These are phyloP conservation scores for Setaria viridis DNA, from an alignment of 202 grass and related monocot species.

Conservation along the genomic window DNA sequence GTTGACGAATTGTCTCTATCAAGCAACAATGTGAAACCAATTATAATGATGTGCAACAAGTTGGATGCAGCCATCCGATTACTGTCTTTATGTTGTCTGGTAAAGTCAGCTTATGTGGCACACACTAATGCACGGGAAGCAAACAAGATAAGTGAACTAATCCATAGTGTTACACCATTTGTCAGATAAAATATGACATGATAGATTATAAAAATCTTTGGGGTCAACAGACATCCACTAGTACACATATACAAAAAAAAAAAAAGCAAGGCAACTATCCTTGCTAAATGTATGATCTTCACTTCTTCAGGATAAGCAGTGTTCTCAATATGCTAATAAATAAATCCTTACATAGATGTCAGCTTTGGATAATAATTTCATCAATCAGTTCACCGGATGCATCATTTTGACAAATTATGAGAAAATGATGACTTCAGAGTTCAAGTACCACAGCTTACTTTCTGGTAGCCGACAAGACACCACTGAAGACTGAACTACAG, in stretches of 20 bases:
- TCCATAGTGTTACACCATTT: conserved; percentile 35
- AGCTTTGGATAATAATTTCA: conserved; percentile 30
- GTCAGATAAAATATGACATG: conserved; percentile 19
- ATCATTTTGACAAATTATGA: conserved; percentile 2
- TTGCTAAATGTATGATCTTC: conserved; percentile 1
- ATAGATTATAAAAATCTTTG: conserved; percentile 25
- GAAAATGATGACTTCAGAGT: conserved; percentile 28
- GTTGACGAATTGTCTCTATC: conserved; percentile 51
- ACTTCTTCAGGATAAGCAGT: not conserved
- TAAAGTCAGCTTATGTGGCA: conserved; percentile 50
- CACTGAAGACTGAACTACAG: conserved; percentile 35
- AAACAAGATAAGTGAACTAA: conserved; percentile 45
- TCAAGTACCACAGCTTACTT: conserved; percentile 28
- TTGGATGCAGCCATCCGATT: conserved; percentile 24
- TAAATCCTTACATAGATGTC: conserved; percentile 39
- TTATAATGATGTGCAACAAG: conserved; percentile 45
- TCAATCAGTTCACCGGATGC: not conserved
- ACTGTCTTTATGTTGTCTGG: conserved; percentile 35
- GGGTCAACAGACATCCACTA: conserved; percentile 22
- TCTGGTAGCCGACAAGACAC: conserved; percentile 22
- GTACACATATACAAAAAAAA: conserved; percentile 35
- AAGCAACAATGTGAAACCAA: conserved; percentile 47
- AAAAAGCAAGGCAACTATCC: conserved; percentile 14
- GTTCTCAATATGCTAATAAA: conserved; percentile 28
- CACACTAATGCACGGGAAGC: conserved; percentile 38